Evolutionary conservation across 176 grass and related monocot species (phyloP).

Genomic region (Thalia dealbata): DNA sequence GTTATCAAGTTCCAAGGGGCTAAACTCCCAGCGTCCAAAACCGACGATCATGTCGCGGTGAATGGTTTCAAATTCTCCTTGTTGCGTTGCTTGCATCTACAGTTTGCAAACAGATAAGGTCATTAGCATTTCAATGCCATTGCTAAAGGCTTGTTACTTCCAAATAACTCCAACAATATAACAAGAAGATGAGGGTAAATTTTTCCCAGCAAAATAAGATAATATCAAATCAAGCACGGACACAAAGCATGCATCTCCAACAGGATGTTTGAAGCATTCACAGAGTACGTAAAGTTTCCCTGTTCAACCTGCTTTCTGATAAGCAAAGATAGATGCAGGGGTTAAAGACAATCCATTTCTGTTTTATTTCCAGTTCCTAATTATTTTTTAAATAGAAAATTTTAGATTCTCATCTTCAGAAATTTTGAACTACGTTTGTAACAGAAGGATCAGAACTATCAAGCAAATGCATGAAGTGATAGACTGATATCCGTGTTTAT

Average conservation of each 20-base stretch:
- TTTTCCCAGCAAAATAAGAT: neutral
- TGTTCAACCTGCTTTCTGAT: too few relatives aligned
- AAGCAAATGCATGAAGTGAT: neutral
- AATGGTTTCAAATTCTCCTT: conserved; percentile 62
- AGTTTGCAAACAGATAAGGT: conserved; percentile 20
- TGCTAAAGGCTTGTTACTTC: too few relatives aligned
- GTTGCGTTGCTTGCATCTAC: conserved; percentile 67
- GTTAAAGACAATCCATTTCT: too few relatives aligned
- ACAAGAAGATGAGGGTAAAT: neutral
- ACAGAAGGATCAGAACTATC: neutral
- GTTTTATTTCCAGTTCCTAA: too few relatives aligned
- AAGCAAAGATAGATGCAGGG: too few relatives aligned
- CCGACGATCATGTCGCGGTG: conserved; percentile 60
- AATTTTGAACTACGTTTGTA: neutral
- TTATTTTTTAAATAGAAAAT: too few relatives aligned
- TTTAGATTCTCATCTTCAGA: neutral
- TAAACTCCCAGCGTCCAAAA: conserved; percentile 74
- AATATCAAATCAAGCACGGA: neutral
- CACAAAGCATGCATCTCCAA: neutral
- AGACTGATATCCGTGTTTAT: neutral
- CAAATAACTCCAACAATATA: neutral
- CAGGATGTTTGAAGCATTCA: neutral
- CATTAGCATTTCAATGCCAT: conserved; percentile 4
- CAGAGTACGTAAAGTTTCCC: too few relatives aligned
- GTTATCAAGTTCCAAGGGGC: conserved; percentile 55